phyloP scores from a whole-genome alignment of 2,329 filamentous ascomycete genomes.

The Hypoxylon sp. region DNA sequence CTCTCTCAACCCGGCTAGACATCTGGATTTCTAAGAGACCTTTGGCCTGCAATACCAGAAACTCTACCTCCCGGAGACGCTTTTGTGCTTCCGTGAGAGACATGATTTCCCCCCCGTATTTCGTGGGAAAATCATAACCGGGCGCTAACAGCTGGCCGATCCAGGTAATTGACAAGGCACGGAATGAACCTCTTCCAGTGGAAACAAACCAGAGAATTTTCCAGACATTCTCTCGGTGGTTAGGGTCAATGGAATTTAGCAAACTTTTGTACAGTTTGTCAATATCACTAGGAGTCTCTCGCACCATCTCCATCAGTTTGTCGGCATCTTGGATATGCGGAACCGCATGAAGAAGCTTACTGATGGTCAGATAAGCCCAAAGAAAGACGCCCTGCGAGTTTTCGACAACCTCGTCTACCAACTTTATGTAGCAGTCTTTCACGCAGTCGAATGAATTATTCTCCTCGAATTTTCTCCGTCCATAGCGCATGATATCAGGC shows the following conservation, averaged over 20 bases:
- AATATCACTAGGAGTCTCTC: not conserved
- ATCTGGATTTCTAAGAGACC: slow-evolving; percentile 2
- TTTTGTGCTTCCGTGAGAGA: not conserved
- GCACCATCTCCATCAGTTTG: not conserved
- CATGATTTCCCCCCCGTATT: not conserved
- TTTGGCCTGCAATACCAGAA: not conserved
- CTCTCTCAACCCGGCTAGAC: too few species aligned
- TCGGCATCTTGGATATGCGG: not conserved
- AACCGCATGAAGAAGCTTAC: not conserved
- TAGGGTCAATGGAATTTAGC: not conserved
- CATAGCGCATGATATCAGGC: slow-evolving; percentile 2
- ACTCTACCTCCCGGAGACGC: not conserved
- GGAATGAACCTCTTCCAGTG: not conserved
- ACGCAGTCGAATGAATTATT: not conserved
- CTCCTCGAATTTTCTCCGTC: not conserved
- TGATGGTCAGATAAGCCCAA: slow-evolving; percentile 1
- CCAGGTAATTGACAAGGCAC: slow-evolving; percentile 1
- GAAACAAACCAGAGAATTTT: slow-evolving; percentile 3
- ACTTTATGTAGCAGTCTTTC: not conserved
- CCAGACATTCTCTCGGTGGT: not conserved
- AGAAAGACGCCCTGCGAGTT: slow-evolving; percentile 4
- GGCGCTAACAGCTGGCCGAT: not conserved
- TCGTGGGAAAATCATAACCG: not conserved
- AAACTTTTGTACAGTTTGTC: not conserved
- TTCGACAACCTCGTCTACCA: not conserved